These are phyloP conservation scores for Auricularia heimuer DNA, from an alignment of 768 basidiomycete species.

Conservation along the genomic window DNA sequence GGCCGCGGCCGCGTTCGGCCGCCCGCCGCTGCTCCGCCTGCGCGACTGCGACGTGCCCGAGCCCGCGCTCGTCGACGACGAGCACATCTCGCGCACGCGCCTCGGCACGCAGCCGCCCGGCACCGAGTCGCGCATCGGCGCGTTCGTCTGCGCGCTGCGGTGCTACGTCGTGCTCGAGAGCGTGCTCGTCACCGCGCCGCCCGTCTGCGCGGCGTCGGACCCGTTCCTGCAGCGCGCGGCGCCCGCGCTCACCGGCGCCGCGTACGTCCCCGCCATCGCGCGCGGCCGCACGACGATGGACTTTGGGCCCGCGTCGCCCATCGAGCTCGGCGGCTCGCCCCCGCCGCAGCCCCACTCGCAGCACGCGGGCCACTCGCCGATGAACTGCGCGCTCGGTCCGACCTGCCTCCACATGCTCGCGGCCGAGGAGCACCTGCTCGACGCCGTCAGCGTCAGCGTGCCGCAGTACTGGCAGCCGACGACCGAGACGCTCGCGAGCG, in stretches of 20 bases:
- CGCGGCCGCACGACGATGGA: not conserved
- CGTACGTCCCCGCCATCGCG: not conserved
- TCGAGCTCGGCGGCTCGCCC: not conserved
- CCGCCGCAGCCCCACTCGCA: not conserved
- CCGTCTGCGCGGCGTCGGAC: constrained; percentile 50
- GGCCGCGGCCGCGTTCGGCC: constrained; percentile 77
- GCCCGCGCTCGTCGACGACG: constrained; percentile 78
- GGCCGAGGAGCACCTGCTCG: constrained; percentile 73
- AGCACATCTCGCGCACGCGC: constrained; percentile 71
- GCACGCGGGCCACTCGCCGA: not conserved
- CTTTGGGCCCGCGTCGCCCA: not conserved
- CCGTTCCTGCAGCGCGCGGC: constrained; percentile 73
- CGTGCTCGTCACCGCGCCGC: constrained; percentile 68
- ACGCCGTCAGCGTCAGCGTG: constrained; percentile 64
- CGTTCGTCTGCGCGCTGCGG: constrained; percentile 67
- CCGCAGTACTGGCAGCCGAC: constrained; percentile 75
- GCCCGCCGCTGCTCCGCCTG: constrained; percentile 77
- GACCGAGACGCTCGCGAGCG: constrained; percentile 67
- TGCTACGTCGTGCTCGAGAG: constrained; percentile 84
- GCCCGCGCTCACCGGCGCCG: constrained; percentile 48
- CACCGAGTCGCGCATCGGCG: constrained; percentile 65
- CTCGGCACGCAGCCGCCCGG: constrained; percentile 56
- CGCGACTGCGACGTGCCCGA: constrained; percentile 90
- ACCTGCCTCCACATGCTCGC: constrained; percentile 10
- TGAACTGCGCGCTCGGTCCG: not conserved